Percentiles rank a stretch among this genome's conserved stretches.
These are phyloP conservation scores for Xerocomus spinulosus DNA, from an alignment of 768 basidiomycete species.

Conservation along the genomic window DNA sequence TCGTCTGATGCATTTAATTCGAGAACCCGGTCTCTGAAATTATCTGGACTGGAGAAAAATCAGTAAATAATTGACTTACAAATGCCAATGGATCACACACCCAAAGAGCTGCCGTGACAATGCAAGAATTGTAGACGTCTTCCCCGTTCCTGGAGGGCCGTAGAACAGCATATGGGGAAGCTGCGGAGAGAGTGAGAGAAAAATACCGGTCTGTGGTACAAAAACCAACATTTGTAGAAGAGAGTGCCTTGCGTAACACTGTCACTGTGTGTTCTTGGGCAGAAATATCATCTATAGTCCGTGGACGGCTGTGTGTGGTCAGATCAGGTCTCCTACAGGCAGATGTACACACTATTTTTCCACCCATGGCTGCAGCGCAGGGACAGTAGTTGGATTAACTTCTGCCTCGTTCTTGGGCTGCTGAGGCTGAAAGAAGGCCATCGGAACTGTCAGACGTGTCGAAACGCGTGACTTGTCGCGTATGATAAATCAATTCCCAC, in stretches of 20 bases:
- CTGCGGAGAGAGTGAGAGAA: conserved; percentile 41
- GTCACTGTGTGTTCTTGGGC: conserved; percentile 96
- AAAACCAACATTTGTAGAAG: conserved; percentile 78
- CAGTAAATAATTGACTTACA: background rate
- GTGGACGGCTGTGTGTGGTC: conserved; percentile 69
- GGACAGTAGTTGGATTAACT: conserved; percentile 47
- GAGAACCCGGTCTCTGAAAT: conserved; percentile 87
- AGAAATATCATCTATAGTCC: conserved; percentile 96
- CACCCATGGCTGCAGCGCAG: conserved; percentile 86
- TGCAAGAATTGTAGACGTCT: conserved; percentile 97
- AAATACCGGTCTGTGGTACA: background rate
- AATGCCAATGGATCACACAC: conserved; percentile 39
- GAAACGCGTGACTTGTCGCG: conserved; percentile 45
- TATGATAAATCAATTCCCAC: conserved; percentile 33
- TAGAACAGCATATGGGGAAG: conserved; percentile 99
- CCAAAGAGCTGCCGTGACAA: conserved; percentile 92
- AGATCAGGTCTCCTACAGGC: background rate
- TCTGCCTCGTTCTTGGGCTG: conserved; percentile 37
- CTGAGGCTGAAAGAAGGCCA: conserved; percentile 64
- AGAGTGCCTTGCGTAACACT: conserved; percentile 85
- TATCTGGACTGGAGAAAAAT: conserved; percentile 66
- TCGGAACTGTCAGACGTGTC: conserved; percentile 37
- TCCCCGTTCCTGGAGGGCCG: conserved; percentile 97
- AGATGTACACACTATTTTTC: conserved; percentile 85
- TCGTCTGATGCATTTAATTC: conserved; percentile 99